These are phyloP conservation scores for Borealophlyctis nickersoniae DNA, from an alignment of 192 early-diverging fungal species.

Conservation along the genomic window DNA sequence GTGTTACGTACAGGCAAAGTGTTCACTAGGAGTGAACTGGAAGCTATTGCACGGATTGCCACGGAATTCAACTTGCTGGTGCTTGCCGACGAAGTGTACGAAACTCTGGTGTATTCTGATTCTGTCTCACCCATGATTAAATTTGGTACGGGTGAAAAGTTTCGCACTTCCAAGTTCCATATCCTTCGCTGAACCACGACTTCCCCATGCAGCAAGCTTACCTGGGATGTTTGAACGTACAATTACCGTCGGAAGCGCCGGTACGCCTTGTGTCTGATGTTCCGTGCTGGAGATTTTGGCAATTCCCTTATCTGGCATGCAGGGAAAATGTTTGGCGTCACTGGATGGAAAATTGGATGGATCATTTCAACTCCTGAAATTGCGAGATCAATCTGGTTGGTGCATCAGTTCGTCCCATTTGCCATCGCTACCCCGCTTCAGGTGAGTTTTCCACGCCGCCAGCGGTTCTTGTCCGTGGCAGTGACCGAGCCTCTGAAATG, in stretches of 20 bases:
- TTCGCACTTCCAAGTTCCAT: constrained; percentile 4
- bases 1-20: constrained; percentile 66
- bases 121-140: constrained; percentile 46
- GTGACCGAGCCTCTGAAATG: neutral
- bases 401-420: constrained; percentile 89
- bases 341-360: constrained; percentile 98
- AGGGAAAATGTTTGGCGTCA: constrained; percentile 93
- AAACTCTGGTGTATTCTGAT: constrained; percentile 82
- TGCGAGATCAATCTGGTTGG: constrained; percentile 71
- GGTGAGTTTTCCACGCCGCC: constrained; percentile 19
- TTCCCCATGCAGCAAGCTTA: constrained; percentile 76
- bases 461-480: neutral
- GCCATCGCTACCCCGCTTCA: constrained; percentile 87
- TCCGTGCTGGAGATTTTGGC: constrained; percentile 64
- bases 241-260: constrained; percentile 86
- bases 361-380: constrained; percentile 71
- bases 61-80: constrained; percentile 80
- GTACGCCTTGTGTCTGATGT: constrained; percentile 83
- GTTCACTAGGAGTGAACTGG: constrained; percentile 70
- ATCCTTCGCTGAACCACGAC: no score
- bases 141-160: constrained; percentile 33
- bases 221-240: constrained; percentile 89
- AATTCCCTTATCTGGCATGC: constrained; percentile 60
- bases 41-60: constrained; percentile 72
- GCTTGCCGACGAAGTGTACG: constrained; percentile 89